phyloP scores from a whole-genome alignment of 306 rosid species.

The Elaeagnus macrophylla region DNA sequence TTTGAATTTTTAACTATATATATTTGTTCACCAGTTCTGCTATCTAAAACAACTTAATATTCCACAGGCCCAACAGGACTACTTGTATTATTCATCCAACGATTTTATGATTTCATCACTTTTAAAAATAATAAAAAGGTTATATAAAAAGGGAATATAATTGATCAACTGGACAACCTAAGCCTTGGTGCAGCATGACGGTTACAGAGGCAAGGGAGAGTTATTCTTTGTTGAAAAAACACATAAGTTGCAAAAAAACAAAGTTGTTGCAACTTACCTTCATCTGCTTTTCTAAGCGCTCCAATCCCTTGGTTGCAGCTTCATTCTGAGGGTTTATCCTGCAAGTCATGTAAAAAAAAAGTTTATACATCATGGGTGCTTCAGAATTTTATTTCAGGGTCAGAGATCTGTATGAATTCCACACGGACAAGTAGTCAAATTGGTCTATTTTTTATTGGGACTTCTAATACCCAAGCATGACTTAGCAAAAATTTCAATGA shows the following conservation, averaged over 20 bases:
- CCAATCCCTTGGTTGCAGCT: slow-evolving; percentile 91
- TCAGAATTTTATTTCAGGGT: not conserved
- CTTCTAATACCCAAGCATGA: slow-evolving; percentile 1
- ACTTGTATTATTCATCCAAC: not conserved
- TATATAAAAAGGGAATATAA: slow-evolving; percentile 1
- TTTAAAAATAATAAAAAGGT: slow-evolving; percentile 1
- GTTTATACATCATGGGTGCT: slow-evolving; percentile 2
- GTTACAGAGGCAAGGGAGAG: too few relatives aligned
- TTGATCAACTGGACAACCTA: too few relatives aligned
- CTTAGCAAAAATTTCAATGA: not conserved
- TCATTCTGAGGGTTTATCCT: slow-evolving; percentile 92
- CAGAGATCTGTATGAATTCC: not conserved
- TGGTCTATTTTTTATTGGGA: not conserved
- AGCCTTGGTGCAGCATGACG: too few relatives aligned
- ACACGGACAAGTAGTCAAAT: not conserved
- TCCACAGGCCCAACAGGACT: too few relatives aligned
- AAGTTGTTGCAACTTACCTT: slow-evolving; percentile 40
- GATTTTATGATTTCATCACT: not conserved
- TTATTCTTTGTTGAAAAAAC: too few relatives aligned
- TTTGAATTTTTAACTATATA: too few relatives aligned
- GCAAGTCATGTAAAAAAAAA: slow-evolving; percentile 15
- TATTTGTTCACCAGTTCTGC: too few relatives aligned
- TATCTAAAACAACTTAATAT: too few relatives aligned
- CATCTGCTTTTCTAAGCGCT: slow-evolving; percentile 95
- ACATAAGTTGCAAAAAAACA: too few relatives aligned